These are phyloP conservation scores for Geotrichum candidum DNA, from an alignment of 1,139 yeast genomes.

Conservation along the genomic window DNA sequence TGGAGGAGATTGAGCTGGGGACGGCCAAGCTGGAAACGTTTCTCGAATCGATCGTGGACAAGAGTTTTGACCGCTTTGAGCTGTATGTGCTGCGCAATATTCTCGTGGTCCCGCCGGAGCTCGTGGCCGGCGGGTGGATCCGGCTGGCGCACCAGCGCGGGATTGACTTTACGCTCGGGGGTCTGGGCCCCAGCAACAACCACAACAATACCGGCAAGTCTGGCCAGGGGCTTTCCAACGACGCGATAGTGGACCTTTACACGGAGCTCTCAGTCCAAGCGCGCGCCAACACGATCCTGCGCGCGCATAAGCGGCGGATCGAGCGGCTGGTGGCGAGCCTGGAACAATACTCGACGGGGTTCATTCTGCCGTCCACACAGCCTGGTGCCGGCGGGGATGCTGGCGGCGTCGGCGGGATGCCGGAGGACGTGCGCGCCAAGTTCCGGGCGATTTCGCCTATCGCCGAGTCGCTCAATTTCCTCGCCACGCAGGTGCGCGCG, in stretches of 20 bases:
- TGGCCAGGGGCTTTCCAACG: background rate
- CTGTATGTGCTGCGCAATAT: slow-evolving; percentile 74
- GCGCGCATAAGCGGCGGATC: slow-evolving; percentile 2
- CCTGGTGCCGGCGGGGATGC: background rate
- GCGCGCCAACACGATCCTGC: slow-evolving; percentile 4
- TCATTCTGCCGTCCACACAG: background rate
- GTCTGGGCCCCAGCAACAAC: background rate
- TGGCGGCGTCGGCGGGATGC: background rate
- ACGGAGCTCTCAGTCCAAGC: slow-evolving; percentile 3
- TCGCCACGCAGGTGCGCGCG: slow-evolving; percentile 4
- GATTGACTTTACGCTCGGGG: slow-evolving; percentile 35
- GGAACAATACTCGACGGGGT: background rate
- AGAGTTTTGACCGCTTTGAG: slow-evolving; percentile 82
- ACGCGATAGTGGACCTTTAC: background rate
- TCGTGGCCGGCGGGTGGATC: slow-evolving; percentile 61
- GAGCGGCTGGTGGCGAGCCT: slow-evolving; percentile 5
- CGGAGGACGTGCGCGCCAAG: background rate
- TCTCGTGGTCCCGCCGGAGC: slow-evolving; percentile 62
- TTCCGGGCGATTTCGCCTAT: slow-evolving; percentile 7
- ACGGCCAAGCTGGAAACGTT: slow-evolving; percentile 76
- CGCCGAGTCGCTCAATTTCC: slow-evolving; percentile 7
- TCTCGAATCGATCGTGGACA: slow-evolving; percentile 72
- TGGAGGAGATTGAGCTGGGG: slow-evolving; percentile 60
- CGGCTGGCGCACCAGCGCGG: slow-evolving; percentile 63
- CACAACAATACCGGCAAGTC: background rate